phyloP scores from a whole-genome alignment of 176 grass and related monocot genomes.

The Aegilops bicornis region DNA sequence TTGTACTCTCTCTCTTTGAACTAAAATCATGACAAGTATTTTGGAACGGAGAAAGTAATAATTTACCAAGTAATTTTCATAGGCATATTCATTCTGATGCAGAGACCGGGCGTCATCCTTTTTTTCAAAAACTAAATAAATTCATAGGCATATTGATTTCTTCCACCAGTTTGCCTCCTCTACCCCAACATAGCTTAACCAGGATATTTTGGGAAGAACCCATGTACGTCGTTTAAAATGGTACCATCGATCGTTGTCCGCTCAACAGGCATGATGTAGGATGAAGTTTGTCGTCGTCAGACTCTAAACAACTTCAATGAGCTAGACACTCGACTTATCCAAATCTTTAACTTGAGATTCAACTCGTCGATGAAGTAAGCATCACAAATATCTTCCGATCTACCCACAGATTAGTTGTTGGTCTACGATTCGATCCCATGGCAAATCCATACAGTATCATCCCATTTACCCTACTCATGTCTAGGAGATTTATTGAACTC shows the following conservation, averaged over 20 bases:
- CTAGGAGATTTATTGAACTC: background rate
- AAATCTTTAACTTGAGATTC: background rate
- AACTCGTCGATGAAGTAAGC: conserved; percentile 5
- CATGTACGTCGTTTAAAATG: background rate
- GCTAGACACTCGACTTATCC: background rate
- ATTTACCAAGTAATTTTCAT: background rate
- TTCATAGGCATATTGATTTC: background rate
- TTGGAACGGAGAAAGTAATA: background rate
- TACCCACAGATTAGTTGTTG: background rate
- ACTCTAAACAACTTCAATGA: background rate
- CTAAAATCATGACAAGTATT: no score
- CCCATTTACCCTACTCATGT: background rate
- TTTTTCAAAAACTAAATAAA: no score
- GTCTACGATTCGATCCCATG: background rate
- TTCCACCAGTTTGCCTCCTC: background rate
- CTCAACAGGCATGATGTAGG: background rate
- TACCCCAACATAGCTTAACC: background rate
- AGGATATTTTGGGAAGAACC: background rate
- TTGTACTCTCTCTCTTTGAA: no score
- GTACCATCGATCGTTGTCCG: background rate
- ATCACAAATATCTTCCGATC: background rate
- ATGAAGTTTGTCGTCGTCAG: background rate
- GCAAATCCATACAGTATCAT: background rate
- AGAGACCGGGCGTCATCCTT: no score
- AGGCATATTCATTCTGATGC: no score